Evolutionary conservation across 768 basidiomycete genomes (phyloP).

Genomic region (Macrolepiota albuminosa): DNA sequence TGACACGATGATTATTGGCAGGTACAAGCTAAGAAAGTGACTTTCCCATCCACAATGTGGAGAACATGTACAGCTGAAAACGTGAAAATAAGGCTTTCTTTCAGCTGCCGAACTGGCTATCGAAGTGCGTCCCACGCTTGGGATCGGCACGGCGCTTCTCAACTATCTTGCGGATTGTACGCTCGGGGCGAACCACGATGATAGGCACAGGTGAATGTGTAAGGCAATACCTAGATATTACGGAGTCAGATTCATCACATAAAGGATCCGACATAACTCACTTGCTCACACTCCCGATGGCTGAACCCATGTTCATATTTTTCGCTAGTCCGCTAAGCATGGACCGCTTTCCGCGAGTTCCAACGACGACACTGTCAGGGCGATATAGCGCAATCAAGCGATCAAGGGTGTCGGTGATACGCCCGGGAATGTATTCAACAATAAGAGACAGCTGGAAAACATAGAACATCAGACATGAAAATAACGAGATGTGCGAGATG

Average conservation of each 20-base stretch:
- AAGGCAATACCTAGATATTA: slow-evolving; percentile 60
- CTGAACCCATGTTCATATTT: slow-evolving; percentile 27
- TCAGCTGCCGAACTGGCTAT: slow-evolving; percentile 19
- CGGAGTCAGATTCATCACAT: neutral
- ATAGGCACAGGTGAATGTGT: slow-evolving; percentile 94
- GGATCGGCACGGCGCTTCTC: slow-evolving; percentile 88
- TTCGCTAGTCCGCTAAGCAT: slow-evolving; percentile 33
- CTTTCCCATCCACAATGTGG: neutral
- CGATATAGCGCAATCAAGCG: slow-evolving; percentile 89
- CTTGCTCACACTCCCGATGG: slow-evolving; percentile 52
- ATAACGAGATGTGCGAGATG: neutral
- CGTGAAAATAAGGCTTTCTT: neutral
- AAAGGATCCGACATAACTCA: slow-evolving; percentile 10
- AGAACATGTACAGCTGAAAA: neutral
- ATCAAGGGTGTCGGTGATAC: slow-evolving; percentile 84
- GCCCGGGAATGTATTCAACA: slow-evolving; percentile 92
- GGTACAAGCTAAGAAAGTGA: neutral
- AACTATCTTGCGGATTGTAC: slow-evolving; percentile 78
- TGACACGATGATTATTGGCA: neutral
- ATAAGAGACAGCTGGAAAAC: slow-evolving; percentile 71
- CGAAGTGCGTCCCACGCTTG: slow-evolving; percentile 81
- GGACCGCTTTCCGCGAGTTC: slow-evolving; percentile 67
- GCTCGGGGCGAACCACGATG: slow-evolving; percentile 89
- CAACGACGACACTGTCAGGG: slow-evolving; percentile 90
- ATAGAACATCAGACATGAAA: neutral